phyloP scores from a whole-genome alignment of 768 basidiomycete genomes.

The Myochromella boudieri region DNA sequence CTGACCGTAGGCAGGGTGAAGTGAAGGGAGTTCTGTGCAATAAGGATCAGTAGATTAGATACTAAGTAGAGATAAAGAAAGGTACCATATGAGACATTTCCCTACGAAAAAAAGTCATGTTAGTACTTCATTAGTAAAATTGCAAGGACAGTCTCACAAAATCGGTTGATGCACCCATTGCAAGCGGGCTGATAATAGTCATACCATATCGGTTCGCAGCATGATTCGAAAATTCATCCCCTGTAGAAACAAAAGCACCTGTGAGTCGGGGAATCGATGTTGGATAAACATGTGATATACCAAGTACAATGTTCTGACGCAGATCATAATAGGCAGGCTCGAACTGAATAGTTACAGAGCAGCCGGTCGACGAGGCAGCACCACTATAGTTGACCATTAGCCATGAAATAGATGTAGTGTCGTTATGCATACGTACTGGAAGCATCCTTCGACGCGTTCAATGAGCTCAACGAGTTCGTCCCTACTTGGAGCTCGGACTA shows the following conservation, averaged over 20 bases:
- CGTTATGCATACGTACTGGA: conserved; percentile 51
- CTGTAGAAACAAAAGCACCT: conserved; percentile 27
- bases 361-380: conserved; percentile 63
- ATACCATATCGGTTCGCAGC: conserved; percentile 46
- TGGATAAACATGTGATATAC: conserved; percentile 29
- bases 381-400: conserved; percentile 43
- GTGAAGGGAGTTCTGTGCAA: conserved; percentile 53
- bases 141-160: conserved; percentile 51
- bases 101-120: conserved; percentile 38
- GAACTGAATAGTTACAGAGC: conserved; percentile 45
- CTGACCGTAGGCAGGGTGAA: conserved; percentile 66
- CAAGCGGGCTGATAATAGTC: too few species aligned
- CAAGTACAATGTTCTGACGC: conserved; percentile 55
- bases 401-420: neutral
- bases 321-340: conserved; percentile 53
- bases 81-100: conserved; percentile 71
- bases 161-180: conserved; percentile 60
- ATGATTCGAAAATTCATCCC: conserved; percentile 50
- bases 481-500: conserved; percentile 66
- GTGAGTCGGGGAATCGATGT: neutral
- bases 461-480: conserved; percentile 53
- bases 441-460: conserved; percentile 65
- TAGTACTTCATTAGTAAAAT: neutral
- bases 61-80: neutral
- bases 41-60: conserved; percentile 12